Percentiles rank a stretch among this genome's conserved stretches.
Conservation (phyloP, 441 rosid species). For the Dalechampia spathulata region DNA sequence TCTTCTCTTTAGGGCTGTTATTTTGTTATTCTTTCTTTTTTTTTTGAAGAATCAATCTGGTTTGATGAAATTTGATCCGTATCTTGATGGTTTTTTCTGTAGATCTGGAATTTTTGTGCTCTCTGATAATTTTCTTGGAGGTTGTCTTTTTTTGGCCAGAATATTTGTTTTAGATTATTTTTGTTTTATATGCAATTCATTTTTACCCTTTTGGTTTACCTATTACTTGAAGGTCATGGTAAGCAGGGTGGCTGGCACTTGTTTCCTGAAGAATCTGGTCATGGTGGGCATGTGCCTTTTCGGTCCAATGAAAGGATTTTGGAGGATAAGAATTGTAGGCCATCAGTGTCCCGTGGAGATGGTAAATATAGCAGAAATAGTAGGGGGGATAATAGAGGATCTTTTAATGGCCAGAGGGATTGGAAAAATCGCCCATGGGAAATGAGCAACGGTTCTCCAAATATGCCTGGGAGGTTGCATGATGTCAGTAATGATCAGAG, state of each 20-base stretch:
- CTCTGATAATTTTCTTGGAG: not conserved
- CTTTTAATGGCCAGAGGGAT: constrained; percentile 55
- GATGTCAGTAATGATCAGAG: constrained; percentile 49
- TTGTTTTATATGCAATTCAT: constrained; percentile 21
- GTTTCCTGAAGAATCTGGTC: constrained; percentile 62
- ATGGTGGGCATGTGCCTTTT: constrained; percentile 51
- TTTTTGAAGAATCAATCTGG: not conserved
- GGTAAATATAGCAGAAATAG: constrained; percentile 59
- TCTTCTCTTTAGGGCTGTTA: too few species aligned
- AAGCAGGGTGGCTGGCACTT: constrained; percentile 86
- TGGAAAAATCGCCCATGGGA: constrained; percentile 75
- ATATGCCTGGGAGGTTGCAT: constrained; percentile 31
- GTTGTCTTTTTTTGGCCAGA: not conserved
- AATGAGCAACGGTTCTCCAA: constrained; percentile 53
- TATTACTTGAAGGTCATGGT: constrained; percentile 72
- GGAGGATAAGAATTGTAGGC: constrained; percentile 53
- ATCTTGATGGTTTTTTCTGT: constrained; percentile 2
- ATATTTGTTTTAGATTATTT: constrained; percentile 12
- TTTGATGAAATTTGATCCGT: not conserved
- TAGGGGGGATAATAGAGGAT: constrained; percentile 63
- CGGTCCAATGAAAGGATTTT: constrained; percentile 53
- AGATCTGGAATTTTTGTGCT: constrained; percentile 10
- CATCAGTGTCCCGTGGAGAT: constrained; percentile 52
- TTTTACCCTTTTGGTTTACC: constrained; percentile 21
- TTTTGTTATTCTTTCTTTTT: not conserved